Conservation (phyloP, 495 filamentous ascomycete genomes). For the Penicillium mononematosum region DNA sequence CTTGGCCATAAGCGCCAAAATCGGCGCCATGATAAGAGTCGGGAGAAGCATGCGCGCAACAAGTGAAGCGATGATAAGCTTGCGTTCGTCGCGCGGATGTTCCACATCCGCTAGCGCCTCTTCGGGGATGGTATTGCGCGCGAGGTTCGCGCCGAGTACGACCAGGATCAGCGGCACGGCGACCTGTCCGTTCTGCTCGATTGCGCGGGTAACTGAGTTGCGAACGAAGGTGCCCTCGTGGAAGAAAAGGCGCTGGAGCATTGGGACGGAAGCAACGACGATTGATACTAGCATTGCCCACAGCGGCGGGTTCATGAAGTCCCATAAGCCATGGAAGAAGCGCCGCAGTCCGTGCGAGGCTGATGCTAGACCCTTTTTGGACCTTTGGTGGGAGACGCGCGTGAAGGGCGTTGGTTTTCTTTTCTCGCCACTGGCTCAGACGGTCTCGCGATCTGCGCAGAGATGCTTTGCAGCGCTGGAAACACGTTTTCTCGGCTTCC, state of each 20-base stretch:
- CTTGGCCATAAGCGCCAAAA: conserved; percentile 87
- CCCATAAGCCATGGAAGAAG: conserved; percentile 69
- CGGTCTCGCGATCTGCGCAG: conserved; percentile 20
- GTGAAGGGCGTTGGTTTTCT: conserved; percentile 32
- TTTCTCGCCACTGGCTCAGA: conserved; percentile 23
- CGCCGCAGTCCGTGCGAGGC: conserved; percentile 41
- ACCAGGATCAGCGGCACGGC: conserved; percentile 95
- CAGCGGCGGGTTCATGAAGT: conserved; percentile 97
- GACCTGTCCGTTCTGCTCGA: conserved; percentile 81
- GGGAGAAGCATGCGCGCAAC: conserved; percentile 90
- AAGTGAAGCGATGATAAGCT: conserved; percentile 80
- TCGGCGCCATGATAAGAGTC: conserved; percentile 88
- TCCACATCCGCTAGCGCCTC: conserved; percentile 55
- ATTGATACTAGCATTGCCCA: conserved; percentile 95
- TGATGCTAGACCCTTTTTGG: conserved; percentile 52
- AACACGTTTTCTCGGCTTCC: conserved; percentile 19
- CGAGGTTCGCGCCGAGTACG: conserved; percentile 93
- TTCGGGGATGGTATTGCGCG: conserved; percentile 64
- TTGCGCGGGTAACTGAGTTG: conserved; percentile 87
- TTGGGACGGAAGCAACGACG: conserved; percentile 84
- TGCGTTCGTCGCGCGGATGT: conserved; percentile 66
- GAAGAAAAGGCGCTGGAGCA: conserved; percentile 83
- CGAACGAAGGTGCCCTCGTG: conserved; percentile 83
- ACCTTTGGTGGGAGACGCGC: conserved; percentile 56
- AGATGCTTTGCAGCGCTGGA: conserved; percentile 28